Percentiles rank a stretch among this genome's conserved stretches.
phyloP scores from a whole-genome alignment of 2,329 filamentous ascomycete genomes.

The Calonectria montana region DNA sequence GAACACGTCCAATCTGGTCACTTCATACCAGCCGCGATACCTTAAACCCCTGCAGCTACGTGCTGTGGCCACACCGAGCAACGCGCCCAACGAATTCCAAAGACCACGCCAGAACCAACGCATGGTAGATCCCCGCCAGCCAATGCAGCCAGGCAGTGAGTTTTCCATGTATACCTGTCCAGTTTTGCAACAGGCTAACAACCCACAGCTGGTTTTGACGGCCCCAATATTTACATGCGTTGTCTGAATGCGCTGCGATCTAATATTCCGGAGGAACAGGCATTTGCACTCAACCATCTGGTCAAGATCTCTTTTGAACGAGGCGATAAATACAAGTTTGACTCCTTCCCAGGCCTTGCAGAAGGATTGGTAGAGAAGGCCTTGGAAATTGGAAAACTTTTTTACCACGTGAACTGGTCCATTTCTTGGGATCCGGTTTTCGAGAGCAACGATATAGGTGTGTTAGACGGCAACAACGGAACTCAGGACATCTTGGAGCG shows the following conservation, averaged over 20 bases:
- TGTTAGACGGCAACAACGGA: slow-evolving; percentile 60
- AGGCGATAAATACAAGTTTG: slow-evolving; percentile 95
- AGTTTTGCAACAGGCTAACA: slow-evolving; percentile 24
- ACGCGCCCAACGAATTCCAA: slow-evolving; percentile 75
- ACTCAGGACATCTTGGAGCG: slow-evolving; percentile 70
- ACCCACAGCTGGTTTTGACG: slow-evolving; percentile 69
- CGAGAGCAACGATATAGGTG: slow-evolving; percentile 65
- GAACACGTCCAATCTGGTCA: slow-evolving; percentile 68
- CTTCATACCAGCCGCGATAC: slow-evolving; percentile 76
- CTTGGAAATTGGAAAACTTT: slow-evolving; percentile 80
- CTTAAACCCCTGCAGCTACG: slow-evolving; percentile 74
- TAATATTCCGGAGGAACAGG: slow-evolving; percentile 81
- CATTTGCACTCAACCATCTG: slow-evolving; percentile 92
- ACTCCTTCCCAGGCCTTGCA: slow-evolving; percentile 87
- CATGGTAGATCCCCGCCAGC: slow-evolving; percentile 52
- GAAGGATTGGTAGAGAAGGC: slow-evolving; percentile 90
- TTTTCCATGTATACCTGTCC: slow-evolving; percentile 30
- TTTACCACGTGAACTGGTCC: slow-evolving; percentile 85
- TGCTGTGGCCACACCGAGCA: slow-evolving; percentile 79
- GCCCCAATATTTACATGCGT: slow-evolving; percentile 91
- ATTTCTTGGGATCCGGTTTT: slow-evolving; percentile 71
- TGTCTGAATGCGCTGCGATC: slow-evolving; percentile 88
- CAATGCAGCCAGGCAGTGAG: slow-evolving; percentile 72
- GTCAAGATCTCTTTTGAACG: slow-evolving; percentile 96
- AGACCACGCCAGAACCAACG: slow-evolving; percentile 57